These are phyloP conservation scores for Paramecium biaurelia DNA, from an alignment of 73 alveolate genomes.

Conservation along the genomic window DNA sequence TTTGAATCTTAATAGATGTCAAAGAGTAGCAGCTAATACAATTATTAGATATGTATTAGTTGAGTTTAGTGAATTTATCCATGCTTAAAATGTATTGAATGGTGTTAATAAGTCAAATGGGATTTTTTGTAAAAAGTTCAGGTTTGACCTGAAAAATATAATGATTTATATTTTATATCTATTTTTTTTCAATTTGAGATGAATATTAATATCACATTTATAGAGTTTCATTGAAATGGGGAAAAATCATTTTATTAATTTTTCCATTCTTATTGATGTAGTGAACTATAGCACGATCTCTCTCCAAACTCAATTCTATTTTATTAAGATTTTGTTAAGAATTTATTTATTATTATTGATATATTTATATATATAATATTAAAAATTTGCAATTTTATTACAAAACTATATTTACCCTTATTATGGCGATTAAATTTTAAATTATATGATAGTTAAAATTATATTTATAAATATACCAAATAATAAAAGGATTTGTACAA, in stretches of 20 bases:
- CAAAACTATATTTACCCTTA: not conserved
- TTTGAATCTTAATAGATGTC: constrained; percentile 81
- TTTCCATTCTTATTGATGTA: too few relatives aligned
- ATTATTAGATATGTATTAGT: constrained; percentile 76
- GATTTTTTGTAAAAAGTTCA: constrained; percentile 61
- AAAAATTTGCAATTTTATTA: not conserved
- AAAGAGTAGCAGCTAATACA: constrained; percentile 58
- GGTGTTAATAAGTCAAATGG: constrained; percentile 59
- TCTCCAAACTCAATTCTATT: not conserved
- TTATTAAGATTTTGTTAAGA: not conserved
- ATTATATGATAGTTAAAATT: not conserved
- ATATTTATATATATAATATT: not conserved
- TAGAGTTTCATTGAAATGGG: too few relatives aligned
- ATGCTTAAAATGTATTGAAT: constrained; percentile 77
- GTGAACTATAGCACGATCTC: not conserved
- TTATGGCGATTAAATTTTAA: not conserved
- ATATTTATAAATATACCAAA: not conserved
- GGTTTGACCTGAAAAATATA: too few relatives aligned
- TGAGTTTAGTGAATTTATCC: constrained; percentile 70
- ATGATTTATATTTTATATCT: not conserved
- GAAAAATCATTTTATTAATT: too few relatives aligned
- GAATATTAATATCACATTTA: too few relatives aligned
- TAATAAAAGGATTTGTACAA: not conserved
- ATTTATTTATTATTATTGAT: not conserved
- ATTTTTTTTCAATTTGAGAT: too few relatives aligned